phyloP scores from a whole-genome alignment of 495 filamentous ascomycete genomes.

The Platismatia glauca region DNA sequence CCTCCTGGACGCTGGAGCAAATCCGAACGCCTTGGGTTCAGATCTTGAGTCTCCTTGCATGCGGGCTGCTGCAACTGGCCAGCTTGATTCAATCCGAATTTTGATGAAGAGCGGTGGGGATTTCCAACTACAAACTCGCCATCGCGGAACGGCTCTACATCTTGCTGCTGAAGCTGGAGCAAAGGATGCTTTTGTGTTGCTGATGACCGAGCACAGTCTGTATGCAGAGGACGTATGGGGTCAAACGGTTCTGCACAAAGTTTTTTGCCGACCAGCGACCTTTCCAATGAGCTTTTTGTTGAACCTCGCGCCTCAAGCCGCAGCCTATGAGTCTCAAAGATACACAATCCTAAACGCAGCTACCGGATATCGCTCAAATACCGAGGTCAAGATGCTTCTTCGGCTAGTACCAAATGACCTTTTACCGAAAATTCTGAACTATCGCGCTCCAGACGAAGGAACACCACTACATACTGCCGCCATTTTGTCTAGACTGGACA shows the following conservation, averaged over 20 bases:
- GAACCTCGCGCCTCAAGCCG: conserved; percentile 1
- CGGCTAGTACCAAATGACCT: not conserved
- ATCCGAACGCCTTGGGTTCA: not conserved
- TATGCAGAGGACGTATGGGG: not conserved
- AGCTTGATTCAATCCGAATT: not conserved
- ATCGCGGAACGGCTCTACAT: not conserved
- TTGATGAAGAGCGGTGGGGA: conserved; percentile 1
- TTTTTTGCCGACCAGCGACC: not conserved
- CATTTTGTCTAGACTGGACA: not conserved
- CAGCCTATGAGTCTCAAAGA: conserved; percentile 7
- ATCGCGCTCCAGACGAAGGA: not conserved
- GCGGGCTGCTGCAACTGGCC: not conserved
- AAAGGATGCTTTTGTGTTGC: not conserved
- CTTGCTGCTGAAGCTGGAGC: not conserved
- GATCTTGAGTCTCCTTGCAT: not conserved
- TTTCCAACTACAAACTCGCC: not conserved
- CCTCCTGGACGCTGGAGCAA: conserved; percentile 6
- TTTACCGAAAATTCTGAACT: not conserved
- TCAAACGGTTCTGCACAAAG: not conserved
- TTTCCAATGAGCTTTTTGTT: not conserved
- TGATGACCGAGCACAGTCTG: not conserved
- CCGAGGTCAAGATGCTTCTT: conserved; percentile 1
- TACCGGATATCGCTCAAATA: not conserved
- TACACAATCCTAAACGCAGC: conserved; percentile 5
- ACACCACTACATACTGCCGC: conserved; percentile 15